Evolutionary conservation across 2,329 filamentous ascomycete species (phyloP).

Genomic region (Cordyceps cateniannulata): DNA sequence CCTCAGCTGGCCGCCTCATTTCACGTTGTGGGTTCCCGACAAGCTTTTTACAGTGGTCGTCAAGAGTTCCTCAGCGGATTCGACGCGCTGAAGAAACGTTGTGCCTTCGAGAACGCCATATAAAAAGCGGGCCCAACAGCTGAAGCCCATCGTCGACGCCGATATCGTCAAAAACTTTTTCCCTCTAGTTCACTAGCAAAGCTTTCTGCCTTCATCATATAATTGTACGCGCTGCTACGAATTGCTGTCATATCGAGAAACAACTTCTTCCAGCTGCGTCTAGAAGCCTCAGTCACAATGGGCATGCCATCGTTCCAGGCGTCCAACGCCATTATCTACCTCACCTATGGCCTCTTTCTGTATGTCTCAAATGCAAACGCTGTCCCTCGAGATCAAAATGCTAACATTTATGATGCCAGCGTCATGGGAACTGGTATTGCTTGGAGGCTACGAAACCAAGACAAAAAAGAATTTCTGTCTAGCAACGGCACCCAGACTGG

Average conservation of each 20-base stretch:
- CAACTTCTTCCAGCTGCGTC: background rate
- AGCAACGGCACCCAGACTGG: conserved; percentile 80
- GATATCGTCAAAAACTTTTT: background rate
- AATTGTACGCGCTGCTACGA: background rate
- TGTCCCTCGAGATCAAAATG: background rate
- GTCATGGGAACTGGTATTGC: conserved; percentile 55
- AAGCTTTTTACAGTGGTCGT: background rate
- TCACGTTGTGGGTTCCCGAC: background rate
- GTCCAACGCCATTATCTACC: conserved; percentile 77
- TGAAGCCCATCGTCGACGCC: background rate
- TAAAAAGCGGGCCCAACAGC: background rate
- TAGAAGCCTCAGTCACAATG: conserved; percentile 43
- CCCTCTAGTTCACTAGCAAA: no score
- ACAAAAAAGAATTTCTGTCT: conserved; percentile 64
- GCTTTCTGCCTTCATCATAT: background rate
- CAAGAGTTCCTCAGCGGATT: background rate
- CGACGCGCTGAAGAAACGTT: background rate
- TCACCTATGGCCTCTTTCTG: conserved; percentile 74
- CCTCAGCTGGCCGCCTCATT: background rate
- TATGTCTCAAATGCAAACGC: conserved; percentile 34
- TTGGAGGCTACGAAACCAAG: conserved; percentile 54
- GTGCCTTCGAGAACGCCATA: background rate
- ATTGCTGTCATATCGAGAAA: background rate
- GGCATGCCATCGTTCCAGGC: conserved; percentile 67
- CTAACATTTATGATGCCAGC: conserved; percentile 32